A percentile compares a stretch with the other conserved stretches of the same genome.
Evolutionary conservation across 2,329 filamentous ascomycete genomes (phyloP).

Genomic region (Exophiala xenobiotica): DNA sequence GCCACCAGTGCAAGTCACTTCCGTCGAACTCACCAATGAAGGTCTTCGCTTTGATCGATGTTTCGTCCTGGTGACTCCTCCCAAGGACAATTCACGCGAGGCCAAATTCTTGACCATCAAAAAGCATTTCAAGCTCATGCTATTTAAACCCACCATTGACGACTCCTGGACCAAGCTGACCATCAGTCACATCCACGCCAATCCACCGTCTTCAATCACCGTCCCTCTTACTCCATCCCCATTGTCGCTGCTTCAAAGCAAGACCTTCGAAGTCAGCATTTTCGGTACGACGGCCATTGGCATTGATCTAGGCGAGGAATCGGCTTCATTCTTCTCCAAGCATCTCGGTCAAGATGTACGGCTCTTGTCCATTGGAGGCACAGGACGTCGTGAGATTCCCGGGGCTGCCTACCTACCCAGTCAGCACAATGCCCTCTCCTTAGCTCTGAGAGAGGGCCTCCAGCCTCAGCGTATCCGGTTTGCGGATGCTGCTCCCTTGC

Average conservation of each 20-base stretch:
- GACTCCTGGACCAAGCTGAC: conserved; percentile 30
- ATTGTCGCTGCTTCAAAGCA: conserved; percentile 21
- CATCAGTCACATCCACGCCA: conserved; percentile 22
- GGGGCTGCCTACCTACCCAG: conserved; percentile 29
- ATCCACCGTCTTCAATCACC: conserved; percentile 21
- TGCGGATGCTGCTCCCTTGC: conserved; percentile 27
- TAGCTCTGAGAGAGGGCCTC: conserved; percentile 25
- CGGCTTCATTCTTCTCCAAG: conserved; percentile 26
- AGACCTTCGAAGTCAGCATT: conserved; percentile 28
- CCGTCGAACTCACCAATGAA: conserved; percentile 29
- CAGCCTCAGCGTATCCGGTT: conserved; percentile 29
- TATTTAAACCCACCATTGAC: conserved; percentile 28
- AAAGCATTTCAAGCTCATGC: conserved; percentile 26
- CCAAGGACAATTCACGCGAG: conserved; percentile 20
- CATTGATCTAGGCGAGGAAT: conserved; percentile 27
- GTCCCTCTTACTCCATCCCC: conserved; percentile 28
- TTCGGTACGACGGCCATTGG: conserved; percentile 29
- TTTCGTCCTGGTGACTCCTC: conserved; percentile 28
- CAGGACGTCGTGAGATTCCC: conserved; percentile 29
- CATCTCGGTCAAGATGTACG: conserved; percentile 27
- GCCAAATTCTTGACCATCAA: conserved; percentile 30
- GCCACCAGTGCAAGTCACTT: conserved; percentile 27
- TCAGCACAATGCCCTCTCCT: conserved; percentile 25
- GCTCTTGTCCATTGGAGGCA: conserved; percentile 27
- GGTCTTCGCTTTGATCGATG: conserved; percentile 29